Evolutionary conservation across 371 early-diverging fungal genomes (phyloP).

Genomic region (Dinochytrium kinnereticum): DNA sequence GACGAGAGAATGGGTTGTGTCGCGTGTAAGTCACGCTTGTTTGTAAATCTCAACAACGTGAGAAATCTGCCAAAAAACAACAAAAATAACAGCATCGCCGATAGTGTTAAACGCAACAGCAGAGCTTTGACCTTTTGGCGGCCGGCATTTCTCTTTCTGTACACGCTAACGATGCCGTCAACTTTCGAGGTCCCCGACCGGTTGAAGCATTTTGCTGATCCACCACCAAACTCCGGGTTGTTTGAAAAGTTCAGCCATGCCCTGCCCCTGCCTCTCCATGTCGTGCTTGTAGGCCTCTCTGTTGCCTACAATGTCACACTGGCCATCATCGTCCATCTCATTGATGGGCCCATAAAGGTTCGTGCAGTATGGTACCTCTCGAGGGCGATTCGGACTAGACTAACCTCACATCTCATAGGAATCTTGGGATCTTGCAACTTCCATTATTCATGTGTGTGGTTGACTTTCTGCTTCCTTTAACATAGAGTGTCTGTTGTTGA

Average conservation of each 20-base stretch:
- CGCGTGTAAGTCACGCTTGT: too few species aligned
- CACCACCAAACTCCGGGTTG: constrained; percentile 24
- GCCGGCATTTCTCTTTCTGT: too few species aligned
- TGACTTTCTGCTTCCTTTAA: not conserved
- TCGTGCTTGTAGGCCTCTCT: constrained; percentile 18
- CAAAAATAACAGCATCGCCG: too few species aligned
- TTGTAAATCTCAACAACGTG: too few species aligned
- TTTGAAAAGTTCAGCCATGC: constrained; percentile 33
- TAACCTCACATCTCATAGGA: not conserved
- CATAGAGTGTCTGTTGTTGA: too few species aligned
- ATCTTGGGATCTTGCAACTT: not conserved
- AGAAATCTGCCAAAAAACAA: too few species aligned
- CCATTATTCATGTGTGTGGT: not conserved
- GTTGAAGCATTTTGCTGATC: constrained; percentile 12
- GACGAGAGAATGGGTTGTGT: too few species aligned
- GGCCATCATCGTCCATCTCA: constrained; percentile 15
- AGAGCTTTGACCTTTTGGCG: too few species aligned
- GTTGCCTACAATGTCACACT: not conserved
- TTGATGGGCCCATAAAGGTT: constrained; percentile 27
- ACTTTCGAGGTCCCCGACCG: not conserved
- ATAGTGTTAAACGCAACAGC: too few species aligned
- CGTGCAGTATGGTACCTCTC: too few species aligned
- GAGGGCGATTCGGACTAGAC: too few species aligned
- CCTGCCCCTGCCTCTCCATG: constrained; percentile 37
- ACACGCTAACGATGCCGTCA: not conserved